Evolutionary conservation across 495 filamentous ascomycete species (phyloP), one percentile per base, ranked within the genome.

Genomic region (Chaetomidium leptoderma): DNA sequence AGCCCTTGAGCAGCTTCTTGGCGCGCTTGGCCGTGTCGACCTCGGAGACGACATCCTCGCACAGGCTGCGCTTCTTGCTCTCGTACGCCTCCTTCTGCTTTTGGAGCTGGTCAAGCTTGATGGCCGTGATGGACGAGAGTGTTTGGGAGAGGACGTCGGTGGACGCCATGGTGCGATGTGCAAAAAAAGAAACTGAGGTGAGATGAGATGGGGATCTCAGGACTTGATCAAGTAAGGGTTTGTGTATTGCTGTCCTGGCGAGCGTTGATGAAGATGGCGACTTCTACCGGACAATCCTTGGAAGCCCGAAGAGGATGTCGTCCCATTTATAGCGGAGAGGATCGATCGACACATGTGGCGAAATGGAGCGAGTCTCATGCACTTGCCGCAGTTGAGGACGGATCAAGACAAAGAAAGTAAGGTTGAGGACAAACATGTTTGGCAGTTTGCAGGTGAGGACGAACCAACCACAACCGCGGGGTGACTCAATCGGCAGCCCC

Each of bases 51-150:
- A 64, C 74, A 21, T 63, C 61, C 19, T 54, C 47, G n/a, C 76
- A 46, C 0, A 75, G 48, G 23, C 58, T 16, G 30, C 61, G 55
- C 53, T 78, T 80, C 21, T 66, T 66, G 33, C 59, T 36, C 23
- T 80, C 72, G 59, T 83, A 88, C 8, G 78, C 62, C 0, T 62
- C 64, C 37, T 79, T 77, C 59, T 88, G 80, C 60, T 84, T 83
- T 11, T 75, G 72, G 17, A 88, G 74, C 53, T 85, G 81, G 14
- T 67, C 72, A 52, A 87, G 78, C 63, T 88, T 88, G 57, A 83
- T 86, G 48, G 69, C 59, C n/a, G 85, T 88, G 68, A 88, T 85
- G 33, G 82, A 83, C 46, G 79, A 76, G 45, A 88, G 75, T 11
- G 84, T 86, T 63, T 83, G 77, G 4, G 84, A 84, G 50, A 86